Evolutionary conservation across 2,329 filamentous ascomycete species (phyloP).

Genomic region (Didymella pomorum): DNA sequence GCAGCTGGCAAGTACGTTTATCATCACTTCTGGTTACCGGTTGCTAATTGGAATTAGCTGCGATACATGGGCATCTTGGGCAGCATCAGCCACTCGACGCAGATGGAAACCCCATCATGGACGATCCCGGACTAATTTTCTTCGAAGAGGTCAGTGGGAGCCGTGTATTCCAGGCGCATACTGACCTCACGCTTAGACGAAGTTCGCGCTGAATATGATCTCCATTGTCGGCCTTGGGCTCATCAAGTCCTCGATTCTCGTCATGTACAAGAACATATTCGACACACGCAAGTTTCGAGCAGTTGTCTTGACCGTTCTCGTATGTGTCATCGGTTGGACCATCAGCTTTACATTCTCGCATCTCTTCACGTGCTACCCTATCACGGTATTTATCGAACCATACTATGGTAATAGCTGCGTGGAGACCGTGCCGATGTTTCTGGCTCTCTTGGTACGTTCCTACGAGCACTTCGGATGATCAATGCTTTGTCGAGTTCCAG

Average conservation of each 20-base stretch:
- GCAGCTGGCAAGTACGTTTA: slow-evolving; percentile 30
- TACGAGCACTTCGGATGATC: not conserved
- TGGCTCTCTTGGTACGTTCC: slow-evolving; percentile 29
- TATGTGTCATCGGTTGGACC: slow-evolving; percentile 35
- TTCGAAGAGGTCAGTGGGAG: slow-evolving; percentile 31
- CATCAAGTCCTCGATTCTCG: slow-evolving; percentile 41
- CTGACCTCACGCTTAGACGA: slow-evolving; percentile 26
- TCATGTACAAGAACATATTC: slow-evolving; percentile 44
- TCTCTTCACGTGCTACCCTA: slow-evolving; percentile 41
- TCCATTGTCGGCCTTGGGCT: slow-evolving; percentile 38
- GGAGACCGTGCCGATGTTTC: slow-evolving; percentile 33
- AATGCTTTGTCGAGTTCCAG: not conserved
- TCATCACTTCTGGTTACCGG: not conserved
- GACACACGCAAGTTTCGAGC: slow-evolving; percentile 31
- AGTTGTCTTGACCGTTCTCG: slow-evolving; percentile 31
- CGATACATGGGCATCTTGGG: slow-evolving; percentile 33
- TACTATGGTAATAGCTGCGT: slow-evolving; percentile 38
- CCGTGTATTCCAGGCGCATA: not conserved
- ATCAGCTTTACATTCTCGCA: slow-evolving; percentile 35
- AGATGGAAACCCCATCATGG: slow-evolving; percentile 31
- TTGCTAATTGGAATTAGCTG: slow-evolving; percentile 20
- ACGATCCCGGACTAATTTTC: slow-evolving; percentile 35
- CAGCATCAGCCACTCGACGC: slow-evolving; percentile 32
- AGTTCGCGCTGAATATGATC: slow-evolving; percentile 39
- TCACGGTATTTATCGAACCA: slow-evolving; percentile 38